Base-by-base conservation (phyloP, 192 early-diverging fungal genomes). In the Entrophospora sp. region DNA sequence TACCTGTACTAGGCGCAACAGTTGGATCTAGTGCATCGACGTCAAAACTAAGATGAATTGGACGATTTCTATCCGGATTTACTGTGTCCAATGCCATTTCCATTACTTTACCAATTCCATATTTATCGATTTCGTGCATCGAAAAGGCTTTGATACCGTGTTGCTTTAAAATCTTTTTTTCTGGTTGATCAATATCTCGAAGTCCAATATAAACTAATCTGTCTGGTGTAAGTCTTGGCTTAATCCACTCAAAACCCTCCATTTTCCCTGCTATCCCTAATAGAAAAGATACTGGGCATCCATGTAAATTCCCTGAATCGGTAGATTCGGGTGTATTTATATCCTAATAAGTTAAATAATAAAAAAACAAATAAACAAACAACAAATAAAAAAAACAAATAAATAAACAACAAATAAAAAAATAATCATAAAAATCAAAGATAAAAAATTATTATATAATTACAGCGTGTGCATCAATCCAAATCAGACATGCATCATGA, bases 21-120 rank as follows among this genome's bases (percentile, higher is more conserved):
- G 87, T 81, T 24, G 95, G 95, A 72, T 98, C 95, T 27, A 97
- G 79, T 3, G 88, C 95, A 78, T 98, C 95, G 25, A 98, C 95
- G 69, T 98, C 95, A 66, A 93, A 97, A 70, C 82, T 86, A 51
- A 96, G 79, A 70, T 96, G 94, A 63, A 96, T 87, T 10, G 92
- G 92, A 30, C 75, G 79, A 25, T 84, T 77, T 34, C 81, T 72
- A 51, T 85, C 76, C 32, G 79, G 82, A 72, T 91, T 90, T 61
- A 98, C 86, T 57, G 91, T 87, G 64, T 96, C 89, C 53, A 96
- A 70, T 22, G 92, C 93, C 87, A 92, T 90, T 60, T 98, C 90
- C 34, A 98, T 84, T 10, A 98, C 85, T 52, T 84, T 83, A 48
- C 90, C 91, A 68, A 98, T 98, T 8, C 95, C 95, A 73, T 90